These are phyloP conservation scores for Lophium mytilinum DNA, from an alignment of 495 filamentous ascomycete species.

Conservation along the genomic window DNA sequence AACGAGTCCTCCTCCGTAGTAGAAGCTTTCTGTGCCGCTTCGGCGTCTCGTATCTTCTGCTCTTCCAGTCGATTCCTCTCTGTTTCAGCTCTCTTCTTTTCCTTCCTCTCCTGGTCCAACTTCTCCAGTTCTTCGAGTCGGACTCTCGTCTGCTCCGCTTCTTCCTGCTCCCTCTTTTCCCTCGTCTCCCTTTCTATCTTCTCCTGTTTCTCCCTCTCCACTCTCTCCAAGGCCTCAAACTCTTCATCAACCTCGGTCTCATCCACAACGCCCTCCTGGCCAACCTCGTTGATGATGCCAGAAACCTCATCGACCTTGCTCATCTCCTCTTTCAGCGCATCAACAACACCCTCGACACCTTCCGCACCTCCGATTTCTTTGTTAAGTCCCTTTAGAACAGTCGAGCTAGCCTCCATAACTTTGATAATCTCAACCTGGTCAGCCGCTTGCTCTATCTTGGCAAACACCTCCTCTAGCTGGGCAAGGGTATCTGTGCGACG, in stretches of 20 bases:
- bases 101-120: constrained; percentile 6
- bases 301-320: constrained; percentile 73
- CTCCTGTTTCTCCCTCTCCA: constrained; percentile 17
- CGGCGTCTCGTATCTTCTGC: constrained; percentile 15
- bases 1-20: not conserved
- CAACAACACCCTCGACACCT: constrained; percentile 65
- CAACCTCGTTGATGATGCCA: constrained; percentile 58
- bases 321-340: constrained; percentile 71
- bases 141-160: constrained; percentile 17
- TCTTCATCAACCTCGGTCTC: constrained; percentile 86
- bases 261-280: constrained; percentile 43
- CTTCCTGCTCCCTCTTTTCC: constrained; percentile 31
- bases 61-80: constrained; percentile 20
- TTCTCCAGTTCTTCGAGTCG: constrained; percentile 5
- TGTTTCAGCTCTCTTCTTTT: constrained; percentile 12
- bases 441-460: constrained; percentile 73
- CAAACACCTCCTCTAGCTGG: constrained; percentile 77
- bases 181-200: constrained; percentile 44
- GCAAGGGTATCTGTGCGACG: constrained; percentile 59
- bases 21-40: no score
- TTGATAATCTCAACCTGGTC: constrained; percentile 72
- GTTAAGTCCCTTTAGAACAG: constrained; percentile 64
- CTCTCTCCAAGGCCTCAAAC: constrained; percentile 62
- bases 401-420: constrained; percentile 70
- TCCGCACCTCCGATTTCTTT: constrained; percentile 68